Base-by-base conservation (phyloP, 2,329 filamentous ascomycete genomes). In the Grosmannia huntii region DNA sequence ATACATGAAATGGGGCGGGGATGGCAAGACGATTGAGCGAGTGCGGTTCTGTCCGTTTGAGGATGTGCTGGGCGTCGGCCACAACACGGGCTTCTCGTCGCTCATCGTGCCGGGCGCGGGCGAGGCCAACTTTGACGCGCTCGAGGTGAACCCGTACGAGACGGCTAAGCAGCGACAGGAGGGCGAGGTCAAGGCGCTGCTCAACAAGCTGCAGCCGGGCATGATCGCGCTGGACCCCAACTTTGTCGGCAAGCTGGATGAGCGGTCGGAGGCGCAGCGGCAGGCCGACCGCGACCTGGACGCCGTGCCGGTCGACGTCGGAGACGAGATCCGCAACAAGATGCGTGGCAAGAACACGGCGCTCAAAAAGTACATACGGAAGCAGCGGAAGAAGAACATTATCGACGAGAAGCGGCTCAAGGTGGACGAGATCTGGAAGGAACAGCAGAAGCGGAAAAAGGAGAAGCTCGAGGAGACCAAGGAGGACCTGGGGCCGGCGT, bases 141-240 rank as follows among this genome's bases (percentile, higher is more conserved):
- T 96, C 57, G 94, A 99, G 72, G 79, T 85, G 65, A 99, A 99
- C 76, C 94, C 94, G 38, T 97, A 92, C 79, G 94, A 97, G 74
- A 96, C 87, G 57, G 80, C 78, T 67, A 95, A 94, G 74, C 91
- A 97, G 74, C 83, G 94, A 66, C 91, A 95, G 71, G 94, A 99
- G 72, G 80, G 81, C 55, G 94, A 99, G 72, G 90, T 99, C 70
- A 90, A 88, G 75, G 78, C 82, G 14, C 78, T 99, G 63, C 82
- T 99, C 65, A 95, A 95, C 78, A 99, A 99, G 76, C 78, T 99
- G 53, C 84, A 91, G 67, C 92, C 94, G 4, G 92, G 96, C 68
- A 99, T 97, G 90, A 99, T 99, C 62, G 89, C 90, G 1, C 77
- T 99, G 25, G 86, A 99, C 68, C 92, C 94, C 64, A 87, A 94